Evolutionary conservation across 768 basidiomycete species (phyloP), one percentile per base, ranked within the genome.

Genomic region (Rhizopogon rudus): DNA sequence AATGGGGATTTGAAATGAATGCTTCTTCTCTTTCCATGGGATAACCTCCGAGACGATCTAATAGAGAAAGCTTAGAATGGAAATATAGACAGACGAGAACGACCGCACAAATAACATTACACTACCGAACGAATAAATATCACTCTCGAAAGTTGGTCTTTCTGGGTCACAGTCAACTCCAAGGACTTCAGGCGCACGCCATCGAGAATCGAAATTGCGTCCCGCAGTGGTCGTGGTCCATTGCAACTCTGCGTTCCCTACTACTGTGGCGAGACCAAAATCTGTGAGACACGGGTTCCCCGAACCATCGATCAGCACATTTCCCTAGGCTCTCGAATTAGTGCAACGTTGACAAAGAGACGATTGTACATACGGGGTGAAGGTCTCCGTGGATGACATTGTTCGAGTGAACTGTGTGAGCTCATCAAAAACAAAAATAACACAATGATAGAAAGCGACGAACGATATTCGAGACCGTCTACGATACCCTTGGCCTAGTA

Each of bases 211-310:
- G 6, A 76, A 73, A 3, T 44, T 4, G 16, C 69, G 70, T 33
- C 75, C 65, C 22, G 49, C 54, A 3, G 72, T 73, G 16, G 67
- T 65, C n/a, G 31, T 17, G 43, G 2, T 1, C 31, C 55, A 67
- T 37, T 60, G 61, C 16, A 63, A 44, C 17, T 66, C 60, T 44
- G 67, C 62, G 3, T 75, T 71, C 13, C 63, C 64, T 16, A 72
- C 63, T 37, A 77, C 68, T 31, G 59, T 73, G 14, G 75, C 76
- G 6, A 78, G 61, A 1, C 78, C 78, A 39, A 80, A 80, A 51
- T 79, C 78, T 29, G 72, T 69, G 6, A 80, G 59, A 12, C 70
- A 67, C 0, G 72, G 76, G 20, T 67, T 70, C n/a, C 70, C 57
- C 10, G 51, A 20, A 6, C 22, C 25, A 3, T 59, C 57, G 0